These are phyloP conservation scores for Saccharomyces hybrid DNA, from an alignment of 1,139 yeast species.

Conservation along the genomic window DNA sequence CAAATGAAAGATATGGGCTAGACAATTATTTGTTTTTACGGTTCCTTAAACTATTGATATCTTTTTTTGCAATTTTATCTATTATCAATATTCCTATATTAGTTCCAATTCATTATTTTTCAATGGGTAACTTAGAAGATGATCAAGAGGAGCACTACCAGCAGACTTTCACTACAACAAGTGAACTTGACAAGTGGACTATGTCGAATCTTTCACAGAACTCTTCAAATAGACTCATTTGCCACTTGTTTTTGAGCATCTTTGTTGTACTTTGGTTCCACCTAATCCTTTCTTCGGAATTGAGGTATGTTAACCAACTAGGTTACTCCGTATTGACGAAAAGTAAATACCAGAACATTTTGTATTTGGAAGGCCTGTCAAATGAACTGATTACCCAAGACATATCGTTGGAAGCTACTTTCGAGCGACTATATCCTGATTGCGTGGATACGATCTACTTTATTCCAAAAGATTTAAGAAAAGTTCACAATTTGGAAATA, in stretches of 20 bases:
- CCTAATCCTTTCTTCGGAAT: slow-evolving; percentile 43
- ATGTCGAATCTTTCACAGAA: slow-evolving; percentile 51
- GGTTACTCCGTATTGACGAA: slow-evolving; percentile 33
- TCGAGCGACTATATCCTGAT: slow-evolving; percentile 23
- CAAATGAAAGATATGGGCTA: slow-evolving; percentile 36
- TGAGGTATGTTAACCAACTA: slow-evolving; percentile 35
- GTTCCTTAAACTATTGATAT: slow-evolving; percentile 41
- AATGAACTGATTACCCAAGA: slow-evolving; percentile 31
- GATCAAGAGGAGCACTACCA: slow-evolving; percentile 28
- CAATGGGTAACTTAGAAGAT: slow-evolving; percentile 35
- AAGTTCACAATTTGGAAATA: slow-evolving; percentile 31
- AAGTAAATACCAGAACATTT: slow-evolving; percentile 33
- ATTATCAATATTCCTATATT: slow-evolving; percentile 45
- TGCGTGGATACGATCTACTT: slow-evolving; percentile 43
- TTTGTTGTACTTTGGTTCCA: slow-evolving; percentile 49
- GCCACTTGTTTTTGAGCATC: slow-evolving; percentile 49
- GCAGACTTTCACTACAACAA: not conserved
- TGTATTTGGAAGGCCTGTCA: slow-evolving; percentile 48
- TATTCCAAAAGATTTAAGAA: slow-evolving; percentile 38
- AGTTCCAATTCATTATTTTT: slow-evolving; percentile 46
- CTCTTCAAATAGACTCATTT: slow-evolving; percentile 40
- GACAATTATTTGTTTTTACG: slow-evolving; percentile 60
- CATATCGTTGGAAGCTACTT: slow-evolving; percentile 30
- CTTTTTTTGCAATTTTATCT: slow-evolving; percentile 46
- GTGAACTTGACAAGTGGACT: slow-evolving; percentile 49